phyloP scores from a whole-genome alignment of 2,329 filamentous ascomycete genomes.

The Clonostachys byssicola region DNA sequence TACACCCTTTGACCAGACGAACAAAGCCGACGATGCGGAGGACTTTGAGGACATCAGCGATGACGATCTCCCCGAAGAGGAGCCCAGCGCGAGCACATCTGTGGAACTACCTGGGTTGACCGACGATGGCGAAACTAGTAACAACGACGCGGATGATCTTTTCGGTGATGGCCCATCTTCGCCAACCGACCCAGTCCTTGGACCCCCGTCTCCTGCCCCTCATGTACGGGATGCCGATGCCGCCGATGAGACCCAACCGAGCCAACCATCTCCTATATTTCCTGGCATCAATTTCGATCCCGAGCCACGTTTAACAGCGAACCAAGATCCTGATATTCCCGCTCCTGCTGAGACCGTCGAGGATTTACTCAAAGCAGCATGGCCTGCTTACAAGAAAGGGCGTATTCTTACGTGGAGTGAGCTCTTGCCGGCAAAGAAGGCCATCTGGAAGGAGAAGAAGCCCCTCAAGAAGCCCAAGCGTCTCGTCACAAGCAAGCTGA shows the following conservation, averaged over 20 bases:
- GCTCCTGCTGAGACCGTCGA: constrained; percentile 68
- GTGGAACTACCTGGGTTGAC: constrained; percentile 48
- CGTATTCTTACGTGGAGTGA: constrained; percentile 76
- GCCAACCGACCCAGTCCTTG: constrained; percentile 34
- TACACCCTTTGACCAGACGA: constrained; percentile 52
- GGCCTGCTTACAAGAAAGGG: constrained; percentile 75
- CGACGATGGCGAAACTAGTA: constrained; percentile 56
- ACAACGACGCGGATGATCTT: constrained; percentile 61
- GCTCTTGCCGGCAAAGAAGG: constrained; percentile 76
- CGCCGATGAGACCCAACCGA: constrained; percentile 22
- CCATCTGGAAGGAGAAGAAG: constrained; percentile 73
- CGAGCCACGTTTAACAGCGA: constrained; percentile 35
- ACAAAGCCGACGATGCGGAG: constrained; percentile 88
- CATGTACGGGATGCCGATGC: constrained; percentile 33
- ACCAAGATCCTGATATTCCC: constrained; percentile 61
- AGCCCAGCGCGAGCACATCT: constrained; percentile 34
- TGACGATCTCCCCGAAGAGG: constrained; percentile 82
- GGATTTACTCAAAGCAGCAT: constrained; percentile 75
- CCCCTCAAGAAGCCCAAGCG: constrained; percentile 77
- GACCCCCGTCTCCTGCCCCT: constrained; percentile 37
- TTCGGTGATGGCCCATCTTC: constrained; percentile 61
- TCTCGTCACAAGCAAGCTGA: constrained; percentile 82
- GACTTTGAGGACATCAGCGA: constrained; percentile 92
- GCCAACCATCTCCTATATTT: constrained; percentile 25
- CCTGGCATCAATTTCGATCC: constrained; percentile 43